These are phyloP conservation scores for Neurospora terricola DNA, from an alignment of 495 filamentous ascomycete species.

Conservation along the genomic window DNA sequence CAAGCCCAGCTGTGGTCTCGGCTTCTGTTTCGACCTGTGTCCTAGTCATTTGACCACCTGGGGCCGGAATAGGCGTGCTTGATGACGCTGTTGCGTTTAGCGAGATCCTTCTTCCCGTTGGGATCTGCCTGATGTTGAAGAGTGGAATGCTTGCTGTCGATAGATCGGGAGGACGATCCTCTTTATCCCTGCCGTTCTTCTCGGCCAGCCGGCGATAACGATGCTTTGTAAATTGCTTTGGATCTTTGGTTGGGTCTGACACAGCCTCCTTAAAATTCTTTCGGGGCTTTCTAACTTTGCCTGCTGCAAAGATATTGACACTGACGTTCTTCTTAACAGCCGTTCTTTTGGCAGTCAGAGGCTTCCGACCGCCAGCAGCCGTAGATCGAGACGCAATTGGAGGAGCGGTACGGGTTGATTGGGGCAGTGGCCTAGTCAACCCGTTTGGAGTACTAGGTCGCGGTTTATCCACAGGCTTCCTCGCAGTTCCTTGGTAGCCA, in stretches of 20 bases:
- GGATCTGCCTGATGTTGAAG: slow-evolving; percentile 3
- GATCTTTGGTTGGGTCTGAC: slow-evolving; percentile 23
- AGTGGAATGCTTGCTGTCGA: slow-evolving; percentile 3
- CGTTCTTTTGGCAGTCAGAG: slow-evolving; percentile 13
- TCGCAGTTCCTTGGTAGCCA: slow-evolving; percentile 23
- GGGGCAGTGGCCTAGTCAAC: neutral
- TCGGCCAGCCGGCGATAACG: slow-evolving; percentile 13
- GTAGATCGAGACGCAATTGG: neutral
- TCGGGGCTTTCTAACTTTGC: slow-evolving; percentile 13
- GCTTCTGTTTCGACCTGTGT: neutral
- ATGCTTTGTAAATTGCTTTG: slow-evolving; percentile 18
- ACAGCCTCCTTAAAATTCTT: slow-evolving; percentile 16
- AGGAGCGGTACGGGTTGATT: neutral
- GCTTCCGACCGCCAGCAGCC: neutral
- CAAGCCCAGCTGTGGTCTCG: neutral
- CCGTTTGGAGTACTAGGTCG: neutral
- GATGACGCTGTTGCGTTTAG: neutral
- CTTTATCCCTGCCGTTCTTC: slow-evolving; percentile 12
- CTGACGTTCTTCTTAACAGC: slow-evolving; percentile 1
- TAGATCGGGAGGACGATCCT: slow-evolving; percentile 17
- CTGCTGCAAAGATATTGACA: slow-evolving; percentile 21
- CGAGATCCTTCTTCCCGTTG: neutral
- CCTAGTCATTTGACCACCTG: neutral
- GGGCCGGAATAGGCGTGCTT: neutral
- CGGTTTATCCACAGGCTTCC: slow-evolving; percentile 4